Base-by-base conservation (phyloP, 495 filamentous ascomycete species). In the Hamigera avellanea region DNA sequence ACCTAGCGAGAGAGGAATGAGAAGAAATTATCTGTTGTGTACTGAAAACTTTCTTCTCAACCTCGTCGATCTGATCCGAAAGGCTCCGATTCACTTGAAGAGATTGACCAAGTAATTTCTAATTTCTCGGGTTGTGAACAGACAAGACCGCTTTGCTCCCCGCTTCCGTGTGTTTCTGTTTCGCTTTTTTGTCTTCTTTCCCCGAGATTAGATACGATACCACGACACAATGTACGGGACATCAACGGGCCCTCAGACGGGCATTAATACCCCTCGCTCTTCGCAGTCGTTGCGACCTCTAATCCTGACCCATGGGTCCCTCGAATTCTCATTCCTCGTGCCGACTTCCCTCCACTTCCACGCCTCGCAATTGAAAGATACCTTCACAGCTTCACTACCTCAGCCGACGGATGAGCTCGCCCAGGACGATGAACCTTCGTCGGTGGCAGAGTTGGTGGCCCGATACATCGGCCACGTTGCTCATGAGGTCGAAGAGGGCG, bases 341-440 rank as follows among this genome's bases (percentile, higher is more conserved):
- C 91, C 91, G 14, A 95, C 93, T 41, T 78, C 78, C 39, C 70
- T 95, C 42, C 91, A 98, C 63, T 98, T 93, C 71, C 87, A 87
- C 59, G 91, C 91, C 41, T 83, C 86, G 18, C 82, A 91, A 61
- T 71, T 95, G 45, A 87, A 87, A 64, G 85, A 94, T 44, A 69
- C 72, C 33, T 96, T 98, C 59, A 75, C 73, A 27, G 69, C 81
- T 9, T 84, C 83, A 30, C 72, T 98, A 46, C 91, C 91, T 14
- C 66, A 77, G 33, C 81, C 91, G 19, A 98, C 91, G 48, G 91
- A 98, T 57, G 91, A 98, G 64, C 75, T 96, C 45, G 91, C 93
- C 27, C 83, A 88, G 52, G 91, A 98, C 60, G 91, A 98, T 46
- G 91, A 98, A 67, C 91, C 91, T 4, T 96, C 91, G 0, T 98